Percentiles rank a stretch among this genome's conserved stretches.
phyloP scores from a whole-genome alignment of 352 stramenopile genomes.

The Phytophthora syringae region DNA sequence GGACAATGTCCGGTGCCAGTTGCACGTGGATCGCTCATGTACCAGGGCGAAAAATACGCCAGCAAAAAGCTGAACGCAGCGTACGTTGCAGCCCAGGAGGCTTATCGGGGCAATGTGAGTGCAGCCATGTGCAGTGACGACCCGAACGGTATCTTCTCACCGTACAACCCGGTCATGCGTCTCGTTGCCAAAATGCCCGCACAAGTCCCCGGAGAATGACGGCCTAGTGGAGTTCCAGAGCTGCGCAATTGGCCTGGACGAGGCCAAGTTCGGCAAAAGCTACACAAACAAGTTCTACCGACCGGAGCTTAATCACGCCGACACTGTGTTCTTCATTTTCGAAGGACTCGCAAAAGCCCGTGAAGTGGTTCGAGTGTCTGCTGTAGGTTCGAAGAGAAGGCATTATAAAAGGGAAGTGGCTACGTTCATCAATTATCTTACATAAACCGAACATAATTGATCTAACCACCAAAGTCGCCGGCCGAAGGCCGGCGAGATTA shows the following conservation, averaged over 20 bases:
- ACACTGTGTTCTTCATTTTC: constrained; percentile 55
- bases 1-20: no score
- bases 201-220: constrained; percentile 46
- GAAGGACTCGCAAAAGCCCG: constrained; percentile 39
- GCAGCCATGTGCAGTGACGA: constrained; percentile 48
- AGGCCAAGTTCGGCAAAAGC: constrained; percentile 35
- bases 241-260: constrained; percentile 41
- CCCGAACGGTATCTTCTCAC: constrained; percentile 39
- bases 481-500: no score
- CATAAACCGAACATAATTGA: no score
- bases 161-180: constrained; percentile 29
- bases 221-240: constrained; percentile 53
- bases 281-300: constrained; percentile 47
- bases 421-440: no score
- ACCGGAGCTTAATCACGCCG: constrained; percentile 53
- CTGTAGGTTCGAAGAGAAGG: not conserved
- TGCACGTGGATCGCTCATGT: no score
- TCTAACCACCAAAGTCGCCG: no score
- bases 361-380: constrained; percentile 60
- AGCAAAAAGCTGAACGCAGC: constrained; percentile 23
- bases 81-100: constrained; percentile 39
- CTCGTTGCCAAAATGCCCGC: constrained; percentile 17
- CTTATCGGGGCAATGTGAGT: constrained; percentile 38
- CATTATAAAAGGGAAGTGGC: no score
- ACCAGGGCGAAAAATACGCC: constrained; percentile 14